Evolutionary conservation across 2,329 filamentous ascomycete genomes (phyloP).

Genomic region (Lasiodiplodia sp.): DNA sequence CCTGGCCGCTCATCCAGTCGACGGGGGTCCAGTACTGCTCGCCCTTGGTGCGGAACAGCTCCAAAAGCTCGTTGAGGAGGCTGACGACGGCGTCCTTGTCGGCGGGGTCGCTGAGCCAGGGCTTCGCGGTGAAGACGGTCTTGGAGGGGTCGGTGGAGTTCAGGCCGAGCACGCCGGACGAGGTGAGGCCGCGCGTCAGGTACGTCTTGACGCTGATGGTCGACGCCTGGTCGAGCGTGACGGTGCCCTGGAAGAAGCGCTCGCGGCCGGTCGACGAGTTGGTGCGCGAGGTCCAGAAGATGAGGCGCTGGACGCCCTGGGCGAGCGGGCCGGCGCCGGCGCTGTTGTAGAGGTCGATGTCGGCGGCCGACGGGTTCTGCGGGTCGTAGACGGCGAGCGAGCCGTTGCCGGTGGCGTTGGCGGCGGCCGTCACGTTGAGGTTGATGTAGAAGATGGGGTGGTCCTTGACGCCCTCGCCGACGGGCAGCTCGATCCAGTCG

Average conservation of each 20-base stretch:
- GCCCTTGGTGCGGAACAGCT: conserved; percentile 57
- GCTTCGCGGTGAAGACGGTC: conserved; percentile 61
- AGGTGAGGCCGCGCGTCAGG: conserved; percentile 60
- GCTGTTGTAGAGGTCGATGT: conserved; percentile 41
- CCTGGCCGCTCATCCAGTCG: conserved; percentile 59
- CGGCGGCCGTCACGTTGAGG: conserved; percentile 34
- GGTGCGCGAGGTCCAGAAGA: conserved; percentile 53
- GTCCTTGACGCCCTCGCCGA: conserved; percentile 59
- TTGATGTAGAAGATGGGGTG: conserved; percentile 48
- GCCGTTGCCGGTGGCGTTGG: conserved; percentile 33
- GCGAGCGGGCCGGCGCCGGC: conserved; percentile 51
- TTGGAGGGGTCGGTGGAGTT: conserved; percentile 47
- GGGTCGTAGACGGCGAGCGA: conserved; percentile 34
- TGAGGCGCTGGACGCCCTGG: conserved; percentile 55
- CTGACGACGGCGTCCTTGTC: conserved; percentile 68
- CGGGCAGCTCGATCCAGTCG: conserved; percentile 59
- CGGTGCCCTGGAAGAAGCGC: conserved; percentile 54
- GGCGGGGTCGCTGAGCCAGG: conserved; percentile 64
- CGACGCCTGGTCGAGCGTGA: conserved; percentile 47
- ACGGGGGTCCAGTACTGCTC: conserved; percentile 57
- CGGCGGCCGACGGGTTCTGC: conserved; percentile 38
- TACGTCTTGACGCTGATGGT: conserved; percentile 44
- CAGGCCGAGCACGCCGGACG: conserved; percentile 64
- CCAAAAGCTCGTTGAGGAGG: conserved; percentile 67
- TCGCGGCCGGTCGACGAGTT: conserved; percentile 49